Percentiles rank a stretch among this genome's conserved stretches.
Evolutionary conservation across 345 rosid species (phyloP).

Genomic region (Fremontodendron californicum): DNA sequence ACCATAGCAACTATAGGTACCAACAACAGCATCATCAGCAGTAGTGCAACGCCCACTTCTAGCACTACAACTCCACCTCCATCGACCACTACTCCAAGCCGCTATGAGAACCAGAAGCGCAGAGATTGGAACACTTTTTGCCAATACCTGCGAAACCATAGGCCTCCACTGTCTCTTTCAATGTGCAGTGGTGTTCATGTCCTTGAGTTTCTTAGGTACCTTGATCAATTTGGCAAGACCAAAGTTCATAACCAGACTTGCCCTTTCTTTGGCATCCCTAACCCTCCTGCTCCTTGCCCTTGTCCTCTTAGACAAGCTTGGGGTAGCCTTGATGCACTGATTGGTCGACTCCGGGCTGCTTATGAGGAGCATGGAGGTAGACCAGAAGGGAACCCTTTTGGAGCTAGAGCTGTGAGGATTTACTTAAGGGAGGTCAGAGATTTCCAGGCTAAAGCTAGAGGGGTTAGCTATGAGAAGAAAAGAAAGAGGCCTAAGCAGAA

Average conservation of each 20-base stretch:
- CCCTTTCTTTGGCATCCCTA: slow-evolving; percentile 81
- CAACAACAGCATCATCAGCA: not conserved
- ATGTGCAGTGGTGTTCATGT: slow-evolving; percentile 86
- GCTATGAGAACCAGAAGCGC: slow-evolving; percentile 83
- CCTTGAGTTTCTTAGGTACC: slow-evolving; percentile 76
- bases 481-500: slow-evolving; percentile 58
- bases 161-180: slow-evolving; percentile 68
- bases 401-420: slow-evolving; percentile 79
- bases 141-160: slow-evolving; percentile 74
- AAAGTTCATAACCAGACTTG: slow-evolving; percentile 77
- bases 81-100: slow-evolving; percentile 55
- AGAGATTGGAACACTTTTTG: slow-evolving; percentile 95
- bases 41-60: slow-evolving; percentile 10
- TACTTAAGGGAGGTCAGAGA: slow-evolving; percentile 87
- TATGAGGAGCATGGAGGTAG: slow-evolving; percentile 85
- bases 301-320: slow-evolving; percentile 94
- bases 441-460: slow-evolving; percentile 89
- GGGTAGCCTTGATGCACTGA: slow-evolving; percentile 98
- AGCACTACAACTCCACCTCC: slow-evolving; percentile 26
- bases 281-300: slow-evolving; percentile 89
- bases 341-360: slow-evolving; percentile 94
- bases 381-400: slow-evolving; percentile 87
- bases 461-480: slow-evolving; percentile 89
- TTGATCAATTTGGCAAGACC: slow-evolving; percentile 73
- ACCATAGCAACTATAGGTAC: not conserved